Percentiles rank a stretch among this genome's conserved stretches.
Conservation (phyloP, 78 protist genomes). For the Dictyostelium intermedium region DNA sequence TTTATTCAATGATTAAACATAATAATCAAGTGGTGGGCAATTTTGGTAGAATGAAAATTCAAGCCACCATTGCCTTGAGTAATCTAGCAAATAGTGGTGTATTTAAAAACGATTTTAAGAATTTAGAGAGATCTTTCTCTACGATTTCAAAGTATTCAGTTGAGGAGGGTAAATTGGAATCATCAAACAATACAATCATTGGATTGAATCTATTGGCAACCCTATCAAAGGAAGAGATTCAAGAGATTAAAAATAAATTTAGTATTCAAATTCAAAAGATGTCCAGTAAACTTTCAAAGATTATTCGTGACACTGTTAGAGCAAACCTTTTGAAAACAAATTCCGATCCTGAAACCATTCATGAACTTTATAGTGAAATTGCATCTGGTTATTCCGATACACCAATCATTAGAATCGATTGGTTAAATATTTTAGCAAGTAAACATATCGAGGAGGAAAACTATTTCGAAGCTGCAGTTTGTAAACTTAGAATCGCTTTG, state of each 20-base stretch:
- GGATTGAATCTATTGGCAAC: neutral
- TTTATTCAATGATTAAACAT: constrained; percentile 54
- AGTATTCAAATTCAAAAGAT: constrained; percentile 32
- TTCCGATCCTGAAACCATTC: constrained; percentile 78
- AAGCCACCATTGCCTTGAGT: constrained; percentile 48
- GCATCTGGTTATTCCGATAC: constrained; percentile 71
- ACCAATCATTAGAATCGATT: constrained; percentile 73
- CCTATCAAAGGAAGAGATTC: neutral
- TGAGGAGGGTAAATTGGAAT: neutral
- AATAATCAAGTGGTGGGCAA: constrained; percentile 70
- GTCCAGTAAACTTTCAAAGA: constrained; percentile 26
- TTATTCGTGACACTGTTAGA: constrained; percentile 65
- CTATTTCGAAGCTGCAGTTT: constrained; percentile 47
- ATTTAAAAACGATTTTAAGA: constrained; percentile 1
- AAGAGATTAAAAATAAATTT: neutral
- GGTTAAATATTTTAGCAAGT: constrained; percentile 30
- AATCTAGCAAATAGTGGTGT: constrained; percentile 16
- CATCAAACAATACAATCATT: neutral
- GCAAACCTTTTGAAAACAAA: constrained; percentile 26
- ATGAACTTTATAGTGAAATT: constrained; percentile 63
- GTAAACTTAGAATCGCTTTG: constrained; percentile 39
- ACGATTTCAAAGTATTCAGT: neutral
- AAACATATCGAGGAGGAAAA: constrained; percentile 39
- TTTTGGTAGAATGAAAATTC: constrained; percentile 79
- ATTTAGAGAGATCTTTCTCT: constrained; percentile 16